Conservation (phyloP, 805 yeast species). For the Blastobotrys americana region DNA sequence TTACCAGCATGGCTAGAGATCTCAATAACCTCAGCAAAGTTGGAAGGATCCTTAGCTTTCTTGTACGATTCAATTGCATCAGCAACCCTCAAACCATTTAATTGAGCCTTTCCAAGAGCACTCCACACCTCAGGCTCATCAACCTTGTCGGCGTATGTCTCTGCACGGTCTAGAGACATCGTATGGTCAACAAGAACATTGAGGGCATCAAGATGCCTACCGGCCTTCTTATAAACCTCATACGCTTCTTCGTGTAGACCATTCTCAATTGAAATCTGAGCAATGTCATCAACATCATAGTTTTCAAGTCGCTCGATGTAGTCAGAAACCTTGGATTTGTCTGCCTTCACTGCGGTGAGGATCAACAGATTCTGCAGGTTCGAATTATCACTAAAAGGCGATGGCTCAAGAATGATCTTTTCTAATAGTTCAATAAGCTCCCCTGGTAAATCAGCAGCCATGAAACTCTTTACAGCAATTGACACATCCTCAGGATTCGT, state of each 20-base stretch:
- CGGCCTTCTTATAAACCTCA: constrained; percentile 82
- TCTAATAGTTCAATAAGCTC: constrained; percentile 93
- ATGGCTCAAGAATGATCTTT: constrained; percentile 93
- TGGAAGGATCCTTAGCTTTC: constrained; percentile 83
- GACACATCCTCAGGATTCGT: constrained; percentile 91
- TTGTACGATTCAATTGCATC: constrained; percentile 91
- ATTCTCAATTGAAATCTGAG: constrained; percentile 82
- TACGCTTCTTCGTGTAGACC: constrained; percentile 90
- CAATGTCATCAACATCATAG: constrained; percentile 90
- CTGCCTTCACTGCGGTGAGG: constrained; percentile 93
- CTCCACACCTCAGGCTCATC: constrained; percentile 87
- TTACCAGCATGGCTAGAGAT: constrained; percentile 94
- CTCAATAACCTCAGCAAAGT: constrained; percentile 87
- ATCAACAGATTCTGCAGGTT: constrained; percentile 89
- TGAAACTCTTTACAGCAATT: constrained; percentile 87
- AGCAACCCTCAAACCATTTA: constrained; percentile 84
- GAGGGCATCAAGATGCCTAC: constrained; percentile 70
- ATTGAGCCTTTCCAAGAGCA: constrained; percentile 91
- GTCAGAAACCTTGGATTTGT: constrained; percentile 70
- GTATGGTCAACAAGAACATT: constrained; percentile 87
- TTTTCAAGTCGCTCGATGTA: constrained; percentile 86
- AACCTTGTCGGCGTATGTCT: constrained; percentile 81
- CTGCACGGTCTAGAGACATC: constrained; percentile 92
- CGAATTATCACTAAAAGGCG: constrained; percentile 92
- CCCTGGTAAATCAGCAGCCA: constrained; percentile 87